phyloP scores from a whole-genome alignment of 495 filamentous ascomycete genomes.

The Hypoxylon intermedium region DNA sequence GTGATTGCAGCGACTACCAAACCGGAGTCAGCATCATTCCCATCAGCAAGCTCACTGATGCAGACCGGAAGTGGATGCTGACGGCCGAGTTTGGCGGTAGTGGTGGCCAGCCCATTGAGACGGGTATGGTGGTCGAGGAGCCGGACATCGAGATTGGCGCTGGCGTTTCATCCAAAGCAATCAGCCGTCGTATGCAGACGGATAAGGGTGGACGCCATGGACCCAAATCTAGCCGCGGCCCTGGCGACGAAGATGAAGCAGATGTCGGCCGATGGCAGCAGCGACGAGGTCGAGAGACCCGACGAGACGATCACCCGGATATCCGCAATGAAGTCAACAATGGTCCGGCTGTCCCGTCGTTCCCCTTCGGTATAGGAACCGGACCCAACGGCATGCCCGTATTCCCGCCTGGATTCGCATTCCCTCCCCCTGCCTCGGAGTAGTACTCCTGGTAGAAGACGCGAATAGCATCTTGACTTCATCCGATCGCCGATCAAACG shows the following conservation, averaged over 20 bases:
- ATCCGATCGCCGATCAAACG: too few species aligned
- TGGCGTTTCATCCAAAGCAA: slow-evolving; percentile 95
- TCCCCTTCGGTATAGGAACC: slow-evolving; percentile 64
- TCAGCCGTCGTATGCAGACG: slow-evolving; percentile 81
- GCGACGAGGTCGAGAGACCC: slow-evolving; percentile 56
- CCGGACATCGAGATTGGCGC: slow-evolving; percentile 98
- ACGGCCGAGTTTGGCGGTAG: slow-evolving; percentile 93
- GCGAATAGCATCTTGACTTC: too few species aligned
- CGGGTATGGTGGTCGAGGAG: slow-evolving; percentile 90
- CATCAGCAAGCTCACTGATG: slow-evolving; percentile 88
- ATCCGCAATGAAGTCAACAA: slow-evolving; percentile 44
- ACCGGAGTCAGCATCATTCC: slow-evolving; percentile 94
- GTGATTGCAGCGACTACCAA: slow-evolving; percentile 95
- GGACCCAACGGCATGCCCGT: slow-evolving; percentile 74
- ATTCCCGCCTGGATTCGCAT: slow-evolving; percentile 68
- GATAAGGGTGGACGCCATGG: slow-evolving; percentile 77
- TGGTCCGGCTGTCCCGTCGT: slow-evolving; percentile 61
- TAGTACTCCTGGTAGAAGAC: slow-evolving; percentile 13
- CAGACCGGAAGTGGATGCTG: slow-evolving; percentile 96
- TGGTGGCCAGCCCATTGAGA: slow-evolving; percentile 79
- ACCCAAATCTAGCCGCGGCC: slow-evolving; percentile 70
- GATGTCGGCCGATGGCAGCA: slow-evolving; percentile 54
- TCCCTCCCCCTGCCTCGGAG: slow-evolving; percentile 44
- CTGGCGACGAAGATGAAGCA: slow-evolving; percentile 59
- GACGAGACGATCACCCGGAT: slow-evolving; percentile 50